Base-by-base conservation (phyloP, 345 rosid species). In the Toxicodendron radicans region DNA sequence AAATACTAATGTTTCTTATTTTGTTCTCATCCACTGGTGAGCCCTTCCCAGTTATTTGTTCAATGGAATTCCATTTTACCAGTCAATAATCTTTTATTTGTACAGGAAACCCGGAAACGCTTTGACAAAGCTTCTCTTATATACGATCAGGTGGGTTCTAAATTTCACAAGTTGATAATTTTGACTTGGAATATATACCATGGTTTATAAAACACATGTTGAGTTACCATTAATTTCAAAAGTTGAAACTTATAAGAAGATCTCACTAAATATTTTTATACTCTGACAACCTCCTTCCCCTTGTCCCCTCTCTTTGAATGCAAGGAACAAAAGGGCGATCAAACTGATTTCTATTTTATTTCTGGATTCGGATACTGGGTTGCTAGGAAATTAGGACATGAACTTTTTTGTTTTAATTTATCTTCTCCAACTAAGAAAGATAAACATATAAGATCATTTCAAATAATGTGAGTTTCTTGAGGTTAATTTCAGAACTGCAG, bases 71-170 rank as follows among this genome's bases (percentile, higher is more conserved):
- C 48, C n/a, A 58, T 18, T 43, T 70, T 58, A 60, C 46, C 21
- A 30, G 49, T 14, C 21, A 18, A 18, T 68, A 49, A 64, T 49
- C 45, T 72, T 66, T 24, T 60, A 58, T 57, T 79, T 60, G 51
- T 81, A 76, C 81, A 89, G 97, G 97, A 91, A 78, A 90, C 93
- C 17, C 86, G 97, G 20, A 89, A 91, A 77, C 84, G 87, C 76
- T 91, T 91, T 82, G 97, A 91, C 79, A 89, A 91, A 79, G 93
- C 93, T 71, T 76, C 93, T 72, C 69, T 86, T 74, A 54, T 75
- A 67, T 89, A 89, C 74, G 93, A 91, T 77, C 97, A 91, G 93
- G 97, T 85, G 73, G 57, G 69, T 45, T 52, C 66, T 63, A 53
- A 62, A 66, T 77, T 64, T 38, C 24, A 10, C 14, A 17, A 27